Conservation (phyloP, 257 asterid genomes). For the Eucommia ulmoides region DNA sequence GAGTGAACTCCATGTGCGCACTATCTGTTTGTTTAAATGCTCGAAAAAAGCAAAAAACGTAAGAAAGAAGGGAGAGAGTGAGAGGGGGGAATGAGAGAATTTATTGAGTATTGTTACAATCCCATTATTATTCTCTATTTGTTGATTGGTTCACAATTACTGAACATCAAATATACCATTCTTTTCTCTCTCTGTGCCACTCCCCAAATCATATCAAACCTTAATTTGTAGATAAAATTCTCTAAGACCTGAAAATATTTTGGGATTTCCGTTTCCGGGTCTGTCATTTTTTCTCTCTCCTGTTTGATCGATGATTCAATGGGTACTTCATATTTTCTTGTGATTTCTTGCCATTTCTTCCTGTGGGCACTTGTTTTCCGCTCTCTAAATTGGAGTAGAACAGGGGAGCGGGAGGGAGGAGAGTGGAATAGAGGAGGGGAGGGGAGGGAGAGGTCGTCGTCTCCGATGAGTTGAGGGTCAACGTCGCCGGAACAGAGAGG, state of each 20-base stretch:
- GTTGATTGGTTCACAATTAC: conserved; percentile 19
- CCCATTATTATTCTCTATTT: neutral
- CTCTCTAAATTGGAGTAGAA: conserved; percentile 5
- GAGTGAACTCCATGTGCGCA: neutral
- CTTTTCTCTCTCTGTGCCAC: neutral
- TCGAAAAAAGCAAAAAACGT: neutral
- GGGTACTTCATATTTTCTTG: neutral
- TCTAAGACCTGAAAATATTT: conserved; percentile 14
- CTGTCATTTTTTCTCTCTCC: neutral
- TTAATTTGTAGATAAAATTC: conserved; percentile 11
- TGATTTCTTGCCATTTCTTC: neutral
- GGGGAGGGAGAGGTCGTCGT: no score
- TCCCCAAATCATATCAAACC: conserved; percentile 6
- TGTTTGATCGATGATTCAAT: neutral
- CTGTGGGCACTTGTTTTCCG: neutral
- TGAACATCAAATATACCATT: neutral
- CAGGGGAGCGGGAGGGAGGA: no score
- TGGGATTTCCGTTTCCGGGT: conserved; percentile 16
- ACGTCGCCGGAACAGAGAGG: no score
- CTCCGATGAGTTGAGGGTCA: no score
- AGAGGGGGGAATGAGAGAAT: no score
- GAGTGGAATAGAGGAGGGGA: no score
- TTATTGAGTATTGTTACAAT: neutral
- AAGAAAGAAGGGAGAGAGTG: no score
- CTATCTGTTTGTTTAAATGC: neutral